Conservation (phyloP, 768 basidiomycete species). For the Lactifluus pinguis region DNA sequence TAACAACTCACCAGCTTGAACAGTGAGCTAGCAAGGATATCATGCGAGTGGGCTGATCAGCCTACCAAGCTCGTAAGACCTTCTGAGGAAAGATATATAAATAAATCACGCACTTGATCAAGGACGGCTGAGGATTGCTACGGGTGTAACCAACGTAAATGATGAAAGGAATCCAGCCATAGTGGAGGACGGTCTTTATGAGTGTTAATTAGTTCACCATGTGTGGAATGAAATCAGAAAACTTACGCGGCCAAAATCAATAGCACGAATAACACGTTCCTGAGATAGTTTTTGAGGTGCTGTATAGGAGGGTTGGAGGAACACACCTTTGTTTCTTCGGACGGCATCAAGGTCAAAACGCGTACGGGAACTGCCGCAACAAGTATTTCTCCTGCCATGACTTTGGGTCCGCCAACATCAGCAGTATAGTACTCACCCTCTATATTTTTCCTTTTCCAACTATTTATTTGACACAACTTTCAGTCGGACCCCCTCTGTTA, state of each 20-base stretch:
- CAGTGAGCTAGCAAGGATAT: too few species aligned
- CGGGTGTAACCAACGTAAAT: constrained; percentile 92
- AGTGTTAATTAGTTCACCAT: constrained; percentile 25
- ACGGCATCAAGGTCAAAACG: constrained; percentile 52
- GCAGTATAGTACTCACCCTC: constrained; percentile 30
- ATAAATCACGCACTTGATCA: constrained; percentile 75
- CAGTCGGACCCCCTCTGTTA: constrained; percentile 68
- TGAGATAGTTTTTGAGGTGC: constrained; percentile 21
- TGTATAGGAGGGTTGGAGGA: neutral
- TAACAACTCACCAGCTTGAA: constrained; percentile 1
- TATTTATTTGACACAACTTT: neutral
- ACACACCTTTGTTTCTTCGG: constrained; percentile 84
- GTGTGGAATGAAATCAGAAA: neutral
- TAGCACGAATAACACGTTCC: constrained; percentile 77
- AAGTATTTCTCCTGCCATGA: constrained; percentile 27
- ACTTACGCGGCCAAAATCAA: constrained; percentile 74
- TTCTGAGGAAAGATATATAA: neutral
- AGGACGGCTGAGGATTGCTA: constrained; percentile 87
- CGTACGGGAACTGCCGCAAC: constrained; percentile 23
- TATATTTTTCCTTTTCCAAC: neutral
- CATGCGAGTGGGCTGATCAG: constrained; percentile 72
- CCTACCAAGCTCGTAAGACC: constrained; percentile 33
- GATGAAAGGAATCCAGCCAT: constrained; percentile 93
- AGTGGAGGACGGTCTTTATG: constrained; percentile 77
- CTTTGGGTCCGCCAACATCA: constrained; percentile 39